These are phyloP conservation scores for Podaxis sp. DNA, from an alignment of 768 basidiomycete species.

Conservation along the genomic window DNA sequence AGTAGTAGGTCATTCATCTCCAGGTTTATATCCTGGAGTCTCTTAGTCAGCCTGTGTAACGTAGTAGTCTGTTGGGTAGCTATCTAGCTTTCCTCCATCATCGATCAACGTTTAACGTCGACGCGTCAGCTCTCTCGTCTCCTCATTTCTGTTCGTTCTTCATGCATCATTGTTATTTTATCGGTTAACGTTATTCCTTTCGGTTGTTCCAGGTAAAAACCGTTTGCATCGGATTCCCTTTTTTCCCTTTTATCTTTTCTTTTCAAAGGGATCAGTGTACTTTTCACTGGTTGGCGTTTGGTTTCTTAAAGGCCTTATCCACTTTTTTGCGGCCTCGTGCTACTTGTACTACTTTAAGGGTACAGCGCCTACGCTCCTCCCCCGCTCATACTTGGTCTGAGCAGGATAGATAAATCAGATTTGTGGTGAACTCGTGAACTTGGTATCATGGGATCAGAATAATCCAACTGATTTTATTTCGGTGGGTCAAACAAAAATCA, in stretches of 20 bases:
- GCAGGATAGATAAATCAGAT: neutral
- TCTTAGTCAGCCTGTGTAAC: neutral
- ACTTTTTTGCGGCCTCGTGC: neutral
- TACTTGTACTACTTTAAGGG: neutral
- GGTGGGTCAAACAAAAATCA: neutral
- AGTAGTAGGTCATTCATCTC: neutral
- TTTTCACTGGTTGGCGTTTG: neutral
- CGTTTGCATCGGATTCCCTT: neutral
- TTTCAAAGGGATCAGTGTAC: neutral
- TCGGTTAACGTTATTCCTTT: constrained; percentile 11
- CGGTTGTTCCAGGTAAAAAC: neutral
- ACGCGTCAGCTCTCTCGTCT: too few relatives aligned
- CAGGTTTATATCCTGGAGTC: neutral
- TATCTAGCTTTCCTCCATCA: constrained; percentile 3
- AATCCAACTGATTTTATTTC: neutral
- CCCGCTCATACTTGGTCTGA: too few relatives aligned
- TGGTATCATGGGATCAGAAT: neutral
- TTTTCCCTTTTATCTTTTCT: neutral
- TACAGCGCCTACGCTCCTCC: too few relatives aligned
- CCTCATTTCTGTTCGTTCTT: constrained; percentile 12
- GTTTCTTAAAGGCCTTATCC: neutral
- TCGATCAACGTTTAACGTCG: too few relatives aligned
- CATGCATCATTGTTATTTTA: constrained; percentile 13
- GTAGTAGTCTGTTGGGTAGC: neutral
- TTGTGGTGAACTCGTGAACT: neutral